Percentiles rank a stretch among this genome's conserved stretches.
Conservation (phyloP, 2,329 filamentous ascomycete genomes). For the Penicillium sp. region DNA sequence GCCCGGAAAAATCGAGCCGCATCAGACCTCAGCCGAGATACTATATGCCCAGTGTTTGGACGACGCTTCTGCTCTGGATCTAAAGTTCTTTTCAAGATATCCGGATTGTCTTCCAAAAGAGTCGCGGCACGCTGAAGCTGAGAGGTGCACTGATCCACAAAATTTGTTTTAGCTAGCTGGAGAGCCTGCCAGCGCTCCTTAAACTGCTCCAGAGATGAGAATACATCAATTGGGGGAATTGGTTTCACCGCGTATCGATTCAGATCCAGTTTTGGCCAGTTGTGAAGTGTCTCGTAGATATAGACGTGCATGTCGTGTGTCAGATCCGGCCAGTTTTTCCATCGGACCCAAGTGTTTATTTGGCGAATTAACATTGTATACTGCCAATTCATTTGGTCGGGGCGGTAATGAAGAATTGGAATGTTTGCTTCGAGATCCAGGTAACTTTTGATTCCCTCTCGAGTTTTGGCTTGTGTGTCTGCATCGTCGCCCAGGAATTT, state of each 20-base stretch:
- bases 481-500: slow-evolving; percentile 5
- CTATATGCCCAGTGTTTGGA: slow-evolving; percentile 15
- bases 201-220: slow-evolving; percentile 10
- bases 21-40: neutral
- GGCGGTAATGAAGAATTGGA: neutral
- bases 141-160: neutral
- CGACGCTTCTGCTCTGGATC: slow-evolving; percentile 16
- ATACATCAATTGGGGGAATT: no score
- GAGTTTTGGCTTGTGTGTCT: neutral
- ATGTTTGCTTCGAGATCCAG: neutral
- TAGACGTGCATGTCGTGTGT: no score
- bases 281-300: no score
- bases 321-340: no score
- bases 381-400: neutral
- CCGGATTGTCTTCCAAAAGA: slow-evolving; percentile 22
- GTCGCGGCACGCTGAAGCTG: slow-evolving; percentile 16
- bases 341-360: neutral
- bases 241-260: no score
- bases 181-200: slow-evolving; percentile 5
- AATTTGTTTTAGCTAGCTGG: slow-evolving; percentile 4
- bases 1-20: neutral
- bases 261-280: no score
- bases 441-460: neutral
- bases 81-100: slow-evolving; percentile 20
- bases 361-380: neutral